Conservation (phyloP, 2,329 filamentous ascomycete genomes). For the Botryotinia narcissicola region DNA sequence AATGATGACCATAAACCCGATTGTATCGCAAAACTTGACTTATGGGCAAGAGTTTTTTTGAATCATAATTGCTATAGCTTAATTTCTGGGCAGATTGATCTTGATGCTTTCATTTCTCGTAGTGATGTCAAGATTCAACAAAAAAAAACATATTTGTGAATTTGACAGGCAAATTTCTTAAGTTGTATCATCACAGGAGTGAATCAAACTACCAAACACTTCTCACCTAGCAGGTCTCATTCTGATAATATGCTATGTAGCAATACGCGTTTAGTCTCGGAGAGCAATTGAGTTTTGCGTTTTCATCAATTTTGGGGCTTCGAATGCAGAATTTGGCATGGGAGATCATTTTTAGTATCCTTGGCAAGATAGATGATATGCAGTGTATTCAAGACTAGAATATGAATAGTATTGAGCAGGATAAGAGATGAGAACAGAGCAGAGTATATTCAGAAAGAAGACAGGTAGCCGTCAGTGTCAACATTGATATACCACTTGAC, state of each 20-base stretch:
- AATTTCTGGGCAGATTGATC: not conserved
- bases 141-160: not conserved
- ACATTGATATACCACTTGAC: not conserved
- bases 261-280: not conserved
- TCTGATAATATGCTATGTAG: not conserved
- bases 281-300: not conserved
- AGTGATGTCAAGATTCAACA: not conserved
- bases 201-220: not conserved
- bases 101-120: not conserved
- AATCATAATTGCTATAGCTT: not conserved
- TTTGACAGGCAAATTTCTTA: not conserved
- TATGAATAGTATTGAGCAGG: not conserved
- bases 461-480: no score
- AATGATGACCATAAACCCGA: not conserved
- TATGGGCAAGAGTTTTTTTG: no score
- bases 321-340: not conserved
- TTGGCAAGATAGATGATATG: not conserved
- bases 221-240: not conserved
- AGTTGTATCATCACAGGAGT: not conserved
- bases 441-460: not conserved
- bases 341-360: no score
- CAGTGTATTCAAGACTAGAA: not conserved
- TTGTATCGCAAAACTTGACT: not conserved
- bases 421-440: not conserved
- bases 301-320: no score